Base-by-base conservation (phyloP, 2,329 filamentous ascomycete species). In the Hymenoscyphus fraxineus region DNA sequence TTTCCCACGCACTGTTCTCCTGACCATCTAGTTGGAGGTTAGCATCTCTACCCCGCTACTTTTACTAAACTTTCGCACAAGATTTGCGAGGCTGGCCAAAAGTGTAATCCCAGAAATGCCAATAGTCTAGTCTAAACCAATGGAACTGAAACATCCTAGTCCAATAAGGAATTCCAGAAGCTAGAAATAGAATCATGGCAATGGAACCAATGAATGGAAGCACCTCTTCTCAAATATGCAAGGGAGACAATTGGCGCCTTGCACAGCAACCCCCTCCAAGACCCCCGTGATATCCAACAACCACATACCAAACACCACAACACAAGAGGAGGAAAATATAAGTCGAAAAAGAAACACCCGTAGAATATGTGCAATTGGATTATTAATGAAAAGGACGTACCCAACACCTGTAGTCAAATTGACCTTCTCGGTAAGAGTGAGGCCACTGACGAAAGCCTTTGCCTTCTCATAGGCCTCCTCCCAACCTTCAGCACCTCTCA, bases 381-480 rank as follows among this genome's bases (percentile, higher is more conserved):
- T 27, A 3, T 3, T 27, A 27, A 27, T 27, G 2, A 31, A 41
- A 55, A 16, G 16, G 35, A 44, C 60, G 58, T 40, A 62, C 60
- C 74, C 74, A 22, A 89, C 88, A 76, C 94, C 94, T 0, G 93
- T 97, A 2, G 95, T 98, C 67, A 99, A 77, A 77, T 98, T 98
- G 78, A 98, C 92, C 78, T 94, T 94, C 75, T 94, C 91, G 1
- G 90, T 89, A 63, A 94, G 76, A 0, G 90, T 93, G 85, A 94
- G 91, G 58, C 85, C 83, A 65, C 85, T 84, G 16, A 94, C 90
- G 31, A 93, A 77, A 3, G 79, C 76, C 65, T 87, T 82, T 0
- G 91, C 91, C 73, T 90, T 92, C 61, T 78, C 77, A 72, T 93
- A 94, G 70, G 89, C 90, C 41, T 85, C 84, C 35, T 80, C 80